Evolutionary conservation across 2,329 filamentous ascomycete species (phyloP).

Genomic region (Sclerotinia sclerotiorum): DNA sequence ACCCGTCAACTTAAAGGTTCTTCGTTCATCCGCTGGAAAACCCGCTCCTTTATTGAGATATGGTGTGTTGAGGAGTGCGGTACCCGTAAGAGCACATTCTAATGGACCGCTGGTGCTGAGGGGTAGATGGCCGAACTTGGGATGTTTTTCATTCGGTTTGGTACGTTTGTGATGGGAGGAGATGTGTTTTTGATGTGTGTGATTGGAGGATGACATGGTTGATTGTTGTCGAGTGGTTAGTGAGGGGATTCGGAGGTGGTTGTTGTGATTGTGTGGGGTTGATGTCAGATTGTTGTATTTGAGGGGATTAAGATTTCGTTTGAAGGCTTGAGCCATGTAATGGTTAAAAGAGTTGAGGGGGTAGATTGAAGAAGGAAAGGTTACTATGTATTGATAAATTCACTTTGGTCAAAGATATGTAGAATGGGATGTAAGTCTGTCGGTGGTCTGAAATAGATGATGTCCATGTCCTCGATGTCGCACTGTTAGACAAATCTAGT

Average conservation of each 20-base stretch:
- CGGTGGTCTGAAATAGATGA: neutral
- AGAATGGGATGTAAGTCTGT: neutral
- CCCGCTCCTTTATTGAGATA: slow-evolving; percentile 84
- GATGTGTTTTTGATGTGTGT: slow-evolving; percentile 25
- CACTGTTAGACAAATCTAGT: neutral
- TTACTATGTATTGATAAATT: neutral
- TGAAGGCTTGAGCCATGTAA: too few relatives aligned
- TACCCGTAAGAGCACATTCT: slow-evolving; percentile 52
- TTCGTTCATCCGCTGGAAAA: slow-evolving; percentile 68
- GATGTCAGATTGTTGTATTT: neutral
- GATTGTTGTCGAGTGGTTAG: neutral
- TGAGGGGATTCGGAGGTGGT: neutral
- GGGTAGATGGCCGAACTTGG: slow-evolving; percentile 48
- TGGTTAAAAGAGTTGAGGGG: neutral
- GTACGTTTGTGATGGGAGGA: slow-evolving; percentile 30
- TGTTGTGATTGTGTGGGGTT: neutral
- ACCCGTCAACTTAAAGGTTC: slow-evolving; percentile 68
- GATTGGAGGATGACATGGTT: slow-evolving; percentile 12
- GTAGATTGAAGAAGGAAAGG: neutral
- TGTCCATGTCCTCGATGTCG: neutral
- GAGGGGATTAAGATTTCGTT: neutral
- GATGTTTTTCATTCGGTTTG: slow-evolving; percentile 35
- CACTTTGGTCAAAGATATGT: neutral
- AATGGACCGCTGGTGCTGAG: slow-evolving; percentile 50
- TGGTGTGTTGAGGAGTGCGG: slow-evolving; percentile 60